Evolutionary conservation across 1,284 basidiomycete genomes (phyloP).

Genomic region (Ceratorhiza oryzae-sativae): DNA sequence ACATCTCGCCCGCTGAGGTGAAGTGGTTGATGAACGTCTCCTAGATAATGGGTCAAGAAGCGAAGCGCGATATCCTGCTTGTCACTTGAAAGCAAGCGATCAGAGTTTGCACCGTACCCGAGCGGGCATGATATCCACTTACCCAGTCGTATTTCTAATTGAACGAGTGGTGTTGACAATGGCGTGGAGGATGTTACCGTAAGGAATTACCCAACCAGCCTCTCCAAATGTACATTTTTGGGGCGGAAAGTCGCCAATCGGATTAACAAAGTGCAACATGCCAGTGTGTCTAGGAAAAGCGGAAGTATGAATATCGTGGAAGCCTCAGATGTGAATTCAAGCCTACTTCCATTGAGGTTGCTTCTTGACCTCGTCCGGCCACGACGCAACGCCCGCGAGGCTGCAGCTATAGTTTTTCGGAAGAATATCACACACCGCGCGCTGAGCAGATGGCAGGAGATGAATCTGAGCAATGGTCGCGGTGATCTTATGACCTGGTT

Average conservation of each 20-base stretch:
- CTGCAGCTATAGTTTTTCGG: slow-evolving; percentile 67
- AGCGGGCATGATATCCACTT: slow-evolving; percentile 1
- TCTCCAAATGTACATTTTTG: slow-evolving; percentile 77
- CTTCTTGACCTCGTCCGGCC: slow-evolving; percentile 78
- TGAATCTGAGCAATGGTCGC: slow-evolving; percentile 94
- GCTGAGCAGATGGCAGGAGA: slow-evolving; percentile 75
- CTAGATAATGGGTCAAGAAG: slow-evolving; percentile 89
- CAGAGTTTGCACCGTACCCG: not conserved
- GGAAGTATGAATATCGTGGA: slow-evolving; percentile 44
- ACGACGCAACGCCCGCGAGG: slow-evolving; percentile 80
- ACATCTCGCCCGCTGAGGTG: slow-evolving; percentile 85
- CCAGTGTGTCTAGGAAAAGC: slow-evolving; percentile 3
- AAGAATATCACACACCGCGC: slow-evolving; percentile 71
- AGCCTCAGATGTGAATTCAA: slow-evolving; percentile 17
- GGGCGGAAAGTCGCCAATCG: slow-evolving; percentile 76
- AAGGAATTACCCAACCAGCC: slow-evolving; percentile 68
- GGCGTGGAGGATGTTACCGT: slow-evolving; percentile 75
- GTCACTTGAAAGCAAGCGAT: slow-evolving; percentile 39
- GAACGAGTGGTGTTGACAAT: slow-evolving; percentile 77
- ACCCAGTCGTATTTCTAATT: slow-evolving; percentile 50
- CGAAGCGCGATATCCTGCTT: slow-evolving; percentile 69
- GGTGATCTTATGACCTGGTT: slow-evolving; percentile 82
- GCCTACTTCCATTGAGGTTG: slow-evolving; percentile 55
- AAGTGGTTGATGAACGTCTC: slow-evolving; percentile 90
- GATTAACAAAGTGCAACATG: slow-evolving; percentile 76